Percentiles rank a stretch among this genome's conserved stretches.
Conservation (phyloP, 768 basidiomycete genomes). For the Lactifluus subvellereus region DNA sequence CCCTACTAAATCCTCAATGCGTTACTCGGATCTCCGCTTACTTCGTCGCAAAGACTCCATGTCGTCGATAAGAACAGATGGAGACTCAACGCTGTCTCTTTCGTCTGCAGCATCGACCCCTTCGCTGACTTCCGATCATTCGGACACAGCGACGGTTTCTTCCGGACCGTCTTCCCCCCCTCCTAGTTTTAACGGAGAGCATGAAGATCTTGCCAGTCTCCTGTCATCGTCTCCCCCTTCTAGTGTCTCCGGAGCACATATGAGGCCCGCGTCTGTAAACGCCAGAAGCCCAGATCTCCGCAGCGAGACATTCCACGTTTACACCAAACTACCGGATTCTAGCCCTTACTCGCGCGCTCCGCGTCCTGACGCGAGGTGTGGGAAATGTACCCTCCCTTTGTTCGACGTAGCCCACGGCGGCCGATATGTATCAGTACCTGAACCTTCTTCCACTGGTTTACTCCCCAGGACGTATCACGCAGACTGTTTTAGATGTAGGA, state of each 20-base stretch:
- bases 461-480: slow-evolving; percentile 62
- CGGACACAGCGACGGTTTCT: slow-evolving; percentile 52
- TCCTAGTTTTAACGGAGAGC: slow-evolving; percentile 13
- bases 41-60: slow-evolving; percentile 14
- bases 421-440: slow-evolving; percentile 68
- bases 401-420: slow-evolving; percentile 54
- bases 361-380: slow-evolving; percentile 45
- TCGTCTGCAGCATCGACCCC: slow-evolving; percentile 46
- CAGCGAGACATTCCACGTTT: slow-evolving; percentile 2
- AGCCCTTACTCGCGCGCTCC: slow-evolving; percentile 27
- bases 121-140: slow-evolving; percentile 54
- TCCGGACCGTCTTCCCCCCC: slow-evolving; percentile 46
- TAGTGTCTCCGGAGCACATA: background rate
- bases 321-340: background rate
- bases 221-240: slow-evolving; percentile 45
- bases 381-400: slow-evolving; percentile 52
- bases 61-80: slow-evolving; percentile 21
- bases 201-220: slow-evolving; percentile 5
- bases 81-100: slow-evolving; percentile 30
- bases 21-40: slow-evolving; percentile 18
- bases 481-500: slow-evolving; percentile 67
- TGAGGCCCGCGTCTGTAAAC: slow-evolving; percentile 1
- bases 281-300: background rate
- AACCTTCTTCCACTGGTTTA: slow-evolving; percentile 34
- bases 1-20: slow-evolving; percentile 12